Evolutionary conservation across 2,329 filamentous ascomycete genomes (phyloP), one percentile per base, ranked within the genome.

Genomic region (Trichoderma koningiopsis): DNA sequence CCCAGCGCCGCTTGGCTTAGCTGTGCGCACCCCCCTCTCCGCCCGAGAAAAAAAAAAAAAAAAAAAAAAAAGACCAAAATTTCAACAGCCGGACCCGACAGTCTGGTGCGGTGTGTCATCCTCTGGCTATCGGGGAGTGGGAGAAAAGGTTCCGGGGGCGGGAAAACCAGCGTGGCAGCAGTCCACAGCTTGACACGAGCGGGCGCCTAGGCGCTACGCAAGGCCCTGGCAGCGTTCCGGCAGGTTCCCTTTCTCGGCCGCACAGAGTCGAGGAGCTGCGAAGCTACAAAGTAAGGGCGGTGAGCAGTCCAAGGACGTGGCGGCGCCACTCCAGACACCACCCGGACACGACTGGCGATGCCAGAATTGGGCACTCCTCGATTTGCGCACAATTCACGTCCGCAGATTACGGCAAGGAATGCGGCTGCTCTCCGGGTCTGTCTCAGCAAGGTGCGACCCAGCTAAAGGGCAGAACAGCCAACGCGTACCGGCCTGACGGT

Each of bases 101-200:
- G 65, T 68, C 19, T 68, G 65, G 65, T 61, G 65, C 65, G 57
- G 65, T 61, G 64, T 60, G 65, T 68, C 65, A 68, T 68, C 43
- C 65, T 52, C 65, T 55, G 43, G 53, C 53, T 35, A 35, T 66
- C 63, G 63, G 63, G 57, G 57, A 40, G 57, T 59, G 31, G 19
- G 35, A 24, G 27, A 37, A 19, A 53, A 37, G 19, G 22, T 14
- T 27, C 53, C 24, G 29, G 53, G 52, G 37, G 40, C 16, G 16
- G 40, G 40, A 19, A 43, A 43, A n/a, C 19, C 47, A 49, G 47
- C 47, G 43, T 49, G 43, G 43, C 43, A 49, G 43, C 43, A 49
- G 43, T 49, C 43, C 19, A 49, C n/a, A 22, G 43, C 43, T 13
- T 49, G 47, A 13, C 47, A 49, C 47, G 47, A 49, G 47, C 47